Evolutionary conservation across 352 stramenopile genomes (phyloP), one percentile per base, ranked within the genome.

Genomic region (Pythium volutum): DNA sequence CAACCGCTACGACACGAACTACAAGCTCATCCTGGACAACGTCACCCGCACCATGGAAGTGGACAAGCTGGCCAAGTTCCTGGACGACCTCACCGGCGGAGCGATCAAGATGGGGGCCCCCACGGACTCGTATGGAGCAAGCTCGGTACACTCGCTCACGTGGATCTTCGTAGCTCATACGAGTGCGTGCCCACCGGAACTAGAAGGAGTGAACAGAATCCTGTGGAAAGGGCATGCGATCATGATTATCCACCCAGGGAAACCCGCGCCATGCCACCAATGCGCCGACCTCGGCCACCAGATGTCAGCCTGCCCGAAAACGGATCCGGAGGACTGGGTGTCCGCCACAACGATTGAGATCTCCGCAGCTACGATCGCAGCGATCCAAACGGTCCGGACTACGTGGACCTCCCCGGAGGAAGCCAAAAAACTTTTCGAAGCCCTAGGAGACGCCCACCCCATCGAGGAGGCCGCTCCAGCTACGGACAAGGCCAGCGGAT

Each of bases 171-270:
- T 47, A 14, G 46, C 36, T 0, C 2, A 20, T 4, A 27, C 10
- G 1, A 20, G 26, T n/a, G 16, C 0, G 2, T 59, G 48, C 39
- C 58, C 58, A 1, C 0, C 20, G 3, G 49, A 10, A 15, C 22
- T 65, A 4, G 5, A 3, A 5, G 27, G 22, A 8, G 31, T 59
- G 14, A 57, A 65, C n/a, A 23, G 58, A 0, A 53, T 65, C 23
- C 26, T 52, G 12, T 65, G 58, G 58, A 2, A n/a, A 3, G 42
- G 25, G 0, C 48, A 58, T 12, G 26, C 38, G 16, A 39, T 65
- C 20, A 22, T 57, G 0, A 1, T 65, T 6, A 29, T 52, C 1
- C 49, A 65, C 27, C 42, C 18, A 4, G 38, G 29, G 0, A 4
- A 27, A 18, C 6, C n/a, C 1, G n/a, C 34, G 1, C 36, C 39